Evolutionary conservation across 179 eudicot species (phyloP).

Genomic region (Beta macrorhiza): DNA sequence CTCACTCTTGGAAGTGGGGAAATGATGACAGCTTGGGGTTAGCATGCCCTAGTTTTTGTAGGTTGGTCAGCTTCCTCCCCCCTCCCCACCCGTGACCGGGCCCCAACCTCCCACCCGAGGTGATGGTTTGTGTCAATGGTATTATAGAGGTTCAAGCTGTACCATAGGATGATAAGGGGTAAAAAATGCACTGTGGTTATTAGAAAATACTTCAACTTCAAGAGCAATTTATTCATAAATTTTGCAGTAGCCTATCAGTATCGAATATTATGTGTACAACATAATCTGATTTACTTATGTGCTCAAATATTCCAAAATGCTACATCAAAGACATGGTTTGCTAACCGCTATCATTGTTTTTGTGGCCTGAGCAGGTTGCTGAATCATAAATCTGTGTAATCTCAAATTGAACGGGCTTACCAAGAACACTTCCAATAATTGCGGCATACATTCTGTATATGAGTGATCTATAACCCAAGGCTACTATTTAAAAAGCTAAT

Average conservation of each 20-base stretch:
- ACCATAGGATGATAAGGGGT: too few species aligned
- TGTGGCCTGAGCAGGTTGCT: constrained; percentile 23
- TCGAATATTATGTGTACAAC: too few species aligned
- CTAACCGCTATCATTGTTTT: background rate
- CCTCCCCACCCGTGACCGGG: too few species aligned
- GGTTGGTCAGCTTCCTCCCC: too few species aligned
- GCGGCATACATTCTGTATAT: constrained; percentile 7
- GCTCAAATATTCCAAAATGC: background rate
- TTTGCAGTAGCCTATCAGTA: background rate
- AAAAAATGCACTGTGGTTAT: too few species aligned
- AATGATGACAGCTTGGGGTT: too few species aligned
- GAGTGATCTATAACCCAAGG: background rate
- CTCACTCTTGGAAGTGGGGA: too few species aligned
- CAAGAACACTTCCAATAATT: background rate
- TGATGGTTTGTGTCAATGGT: too few species aligned
- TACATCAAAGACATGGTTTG: background rate
- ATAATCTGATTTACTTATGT: background rate
- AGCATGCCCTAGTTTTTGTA: too few species aligned
- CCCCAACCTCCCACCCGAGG: too few species aligned
- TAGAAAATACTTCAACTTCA: too few species aligned
- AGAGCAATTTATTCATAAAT: background rate
- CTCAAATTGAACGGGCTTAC: background rate
- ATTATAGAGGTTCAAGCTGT: too few species aligned
- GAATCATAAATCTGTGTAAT: constrained; percentile 2
- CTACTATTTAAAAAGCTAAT: constrained; percentile 6